Evolutionary conservation across 148 eudicot species (phyloP), one percentile per base, ranked within the genome.

Genomic region (Nepenthes gracilis): DNA sequence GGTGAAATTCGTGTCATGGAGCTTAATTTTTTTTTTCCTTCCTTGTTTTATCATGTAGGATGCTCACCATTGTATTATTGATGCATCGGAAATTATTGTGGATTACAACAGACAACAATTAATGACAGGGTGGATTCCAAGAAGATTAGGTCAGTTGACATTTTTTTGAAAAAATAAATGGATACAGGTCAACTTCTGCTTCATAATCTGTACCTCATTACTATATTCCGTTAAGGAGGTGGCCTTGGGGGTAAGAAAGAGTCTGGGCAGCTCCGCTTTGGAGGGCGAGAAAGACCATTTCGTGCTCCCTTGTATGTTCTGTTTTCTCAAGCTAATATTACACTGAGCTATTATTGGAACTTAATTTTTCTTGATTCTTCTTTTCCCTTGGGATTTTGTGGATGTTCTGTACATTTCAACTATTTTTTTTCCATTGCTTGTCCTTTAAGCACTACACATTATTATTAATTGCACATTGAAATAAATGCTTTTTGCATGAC

Each of bases 61-160:
- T 61, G 96, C 97, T 67, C 95, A 88, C 69, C 99, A 93, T 70
- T 79, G 87, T 5, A 43, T 74, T 50, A 77, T 93, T 62, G 99
- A 89, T 68, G 88, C 86, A 76, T 89, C 96, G 63, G 99, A 89
- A 79, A 78, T 93, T 66, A 73, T 88, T 60, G 92, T 93, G 71
- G 99, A 89, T 83, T 93, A 86, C 69, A 86, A 82, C 69, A 79
- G 99, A 72, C 96, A 93, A 70, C 96, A 84, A 54, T 68, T 89
- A 60, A 93, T 89, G 99, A 78, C 95, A 52, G 99, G 99, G 58
- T 93, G 99, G 99, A 86, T 93, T 57, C 99, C 99, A 12, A 86
- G 99, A 83, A 81, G 99, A 69, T 78, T 93, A 79, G 99, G 98
- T 92, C 47, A 72, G 83, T 75, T 12, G 37, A 14, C 12, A 15